Evolutionary conservation across 108 stramenopile species (phyloP).

Genomic region (Schizochytrium sp.): DNA sequence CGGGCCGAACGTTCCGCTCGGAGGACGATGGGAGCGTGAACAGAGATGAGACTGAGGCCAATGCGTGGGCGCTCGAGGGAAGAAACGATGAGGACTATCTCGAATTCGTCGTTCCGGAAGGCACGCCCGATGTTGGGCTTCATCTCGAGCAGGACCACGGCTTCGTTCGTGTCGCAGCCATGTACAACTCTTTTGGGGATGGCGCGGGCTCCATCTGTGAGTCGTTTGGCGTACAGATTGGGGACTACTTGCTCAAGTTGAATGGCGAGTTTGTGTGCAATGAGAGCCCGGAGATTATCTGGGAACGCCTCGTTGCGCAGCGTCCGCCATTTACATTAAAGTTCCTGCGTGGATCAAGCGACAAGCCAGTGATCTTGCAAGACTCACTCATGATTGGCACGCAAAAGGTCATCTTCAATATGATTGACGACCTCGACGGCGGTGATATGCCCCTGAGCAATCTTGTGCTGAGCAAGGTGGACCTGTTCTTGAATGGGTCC

Average conservation of each 20-base stretch:
- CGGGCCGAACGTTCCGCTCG: not conserved
- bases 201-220: not conserved
- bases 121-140: not conserved
- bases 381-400: not conserved
- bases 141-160: not conserved
- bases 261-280: not conserved
- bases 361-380: not conserved
- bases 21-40: not conserved
- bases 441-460: not conserved
- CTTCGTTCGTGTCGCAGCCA: not conserved
- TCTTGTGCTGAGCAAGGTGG: not conserved
- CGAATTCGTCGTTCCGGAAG: not conserved
- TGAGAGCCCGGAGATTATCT: not conserved
- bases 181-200: not conserved
- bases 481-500: not conserved
- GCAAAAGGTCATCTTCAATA: slow-evolving; percentile 6
- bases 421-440: not conserved
- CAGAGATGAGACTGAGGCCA: not conserved
- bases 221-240: not conserved
- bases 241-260: not conserved
- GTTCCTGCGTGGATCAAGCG: not conserved
- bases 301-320: not conserved
- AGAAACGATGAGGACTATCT: not conserved
- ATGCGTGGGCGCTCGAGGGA: not conserved
- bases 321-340: not conserved